phyloP scores from a whole-genome alignment of 257 asterid species.

The Przewalskia tangutica region DNA sequence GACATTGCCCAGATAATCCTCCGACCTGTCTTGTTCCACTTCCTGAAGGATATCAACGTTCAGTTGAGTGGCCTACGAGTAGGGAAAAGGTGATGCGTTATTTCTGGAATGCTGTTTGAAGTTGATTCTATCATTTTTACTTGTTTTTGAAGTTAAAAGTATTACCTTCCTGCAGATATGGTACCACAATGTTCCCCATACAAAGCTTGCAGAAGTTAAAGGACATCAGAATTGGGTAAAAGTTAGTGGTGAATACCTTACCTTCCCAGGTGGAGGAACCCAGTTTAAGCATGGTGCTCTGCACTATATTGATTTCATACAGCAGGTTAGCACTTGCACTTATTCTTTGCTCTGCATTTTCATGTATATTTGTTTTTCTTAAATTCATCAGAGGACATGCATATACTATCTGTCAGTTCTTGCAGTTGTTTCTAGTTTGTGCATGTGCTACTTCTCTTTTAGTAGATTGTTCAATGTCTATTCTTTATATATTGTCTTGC shows the following conservation, averaged over 20 bases:
- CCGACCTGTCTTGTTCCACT: slow-evolving; percentile 95
- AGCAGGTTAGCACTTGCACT: slow-evolving; percentile 42
- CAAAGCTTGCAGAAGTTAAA: slow-evolving; percentile 77
- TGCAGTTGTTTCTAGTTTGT: neutral
- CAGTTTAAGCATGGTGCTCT: slow-evolving; percentile 97
- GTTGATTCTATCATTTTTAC: neutral
- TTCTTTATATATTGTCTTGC: neutral
- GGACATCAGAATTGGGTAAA: slow-evolving; percentile 99
- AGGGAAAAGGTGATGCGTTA: slow-evolving; percentile 67
- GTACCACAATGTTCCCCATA: slow-evolving; percentile 96
- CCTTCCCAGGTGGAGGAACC: slow-evolving; percentile 99
- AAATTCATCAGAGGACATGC: neutral
- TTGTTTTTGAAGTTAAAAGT: slow-evolving; percentile 6
- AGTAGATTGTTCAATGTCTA: neutral
- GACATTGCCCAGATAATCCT: slow-evolving; percentile 86
- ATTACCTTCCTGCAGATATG: slow-evolving; percentile 52
- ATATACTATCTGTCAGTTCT: neutral
- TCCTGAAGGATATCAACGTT: slow-evolving; percentile 72
- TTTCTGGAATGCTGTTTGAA: slow-evolving; percentile 3
- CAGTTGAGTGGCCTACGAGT: slow-evolving; percentile 95
- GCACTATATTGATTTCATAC: slow-evolving; percentile 91
- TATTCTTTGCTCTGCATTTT: neutral
- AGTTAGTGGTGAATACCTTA: slow-evolving; percentile 85
- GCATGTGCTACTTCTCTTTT: neutral
- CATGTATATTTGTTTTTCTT: neutral